A percentile compares a stretch with the other conserved stretches of the same genome.
Evolutionary conservation across 257 asterid genomes (phyloP).

Genomic region (Jacaranda mimosifolia): DNA sequence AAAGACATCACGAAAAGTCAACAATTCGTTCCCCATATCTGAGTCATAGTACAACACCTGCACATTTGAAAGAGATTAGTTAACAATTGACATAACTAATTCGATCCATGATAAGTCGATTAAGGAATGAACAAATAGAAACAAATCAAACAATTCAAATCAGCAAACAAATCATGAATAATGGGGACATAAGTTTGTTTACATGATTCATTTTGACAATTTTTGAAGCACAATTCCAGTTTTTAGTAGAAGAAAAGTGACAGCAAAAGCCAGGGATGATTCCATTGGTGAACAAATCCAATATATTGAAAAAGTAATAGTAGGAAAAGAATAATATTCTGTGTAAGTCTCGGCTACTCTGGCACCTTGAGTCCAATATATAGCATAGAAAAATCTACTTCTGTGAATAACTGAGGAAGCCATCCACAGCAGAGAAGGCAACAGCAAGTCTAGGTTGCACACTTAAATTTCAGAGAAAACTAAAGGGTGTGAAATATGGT

Average conservation of each 20-base stretch:
- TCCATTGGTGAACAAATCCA: not conserved
- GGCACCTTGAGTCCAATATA: not conserved
- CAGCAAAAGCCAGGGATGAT: conserved; percentile 5
- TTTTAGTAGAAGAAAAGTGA: not conserved
- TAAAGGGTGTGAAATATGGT: conserved; percentile 8
- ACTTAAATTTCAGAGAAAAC: conserved; percentile 3
- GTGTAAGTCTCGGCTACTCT: not conserved
- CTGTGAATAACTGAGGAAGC: not conserved
- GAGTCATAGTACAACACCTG: conserved; percentile 89
- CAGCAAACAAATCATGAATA: conserved; percentile 20
- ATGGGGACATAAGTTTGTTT: not conserved
- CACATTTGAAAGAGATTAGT: conserved; percentile 38
- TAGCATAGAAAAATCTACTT: not conserved
- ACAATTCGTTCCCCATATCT: conserved; percentile 82
- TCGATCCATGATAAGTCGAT: conserved; percentile 25
- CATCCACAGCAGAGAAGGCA: not conserved
- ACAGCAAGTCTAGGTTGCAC: not conserved
- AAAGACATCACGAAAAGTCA: conserved; percentile 85
- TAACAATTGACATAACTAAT: conserved; percentile 15
- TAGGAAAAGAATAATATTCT: not conserved
- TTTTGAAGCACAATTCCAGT: conserved; percentile 4
- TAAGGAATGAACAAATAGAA: not conserved
- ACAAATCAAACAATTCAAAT: conserved; percentile 14
- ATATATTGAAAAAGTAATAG: not conserved
- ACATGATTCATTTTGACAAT: not conserved